Conservation (phyloP, 176 grass and related monocot genomes). For the Rhynchospora breviuscula region DNA sequence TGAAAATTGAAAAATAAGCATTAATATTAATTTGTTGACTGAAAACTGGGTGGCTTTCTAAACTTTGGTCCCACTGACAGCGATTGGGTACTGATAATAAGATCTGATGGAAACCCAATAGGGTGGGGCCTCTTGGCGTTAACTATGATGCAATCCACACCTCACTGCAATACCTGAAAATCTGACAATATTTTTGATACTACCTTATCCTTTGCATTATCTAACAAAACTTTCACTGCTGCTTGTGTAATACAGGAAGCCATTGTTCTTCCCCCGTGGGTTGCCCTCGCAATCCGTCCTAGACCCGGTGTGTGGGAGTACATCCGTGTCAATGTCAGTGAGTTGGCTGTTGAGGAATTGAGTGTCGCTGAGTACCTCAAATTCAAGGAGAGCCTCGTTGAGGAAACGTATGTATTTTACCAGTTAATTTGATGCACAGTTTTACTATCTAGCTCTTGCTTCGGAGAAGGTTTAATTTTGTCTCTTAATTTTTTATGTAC, state of each 20-base stretch:
- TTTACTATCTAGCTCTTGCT: neutral
- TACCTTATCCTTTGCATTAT: neutral
- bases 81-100: neutral
- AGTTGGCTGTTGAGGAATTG: slow-evolving; percentile 78
- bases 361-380: slow-evolving; percentile 81
- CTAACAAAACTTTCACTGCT: neutral
- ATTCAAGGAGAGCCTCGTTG: slow-evolving; percentile 89
- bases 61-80: neutral
- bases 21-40: neutral
- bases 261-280: slow-evolving; percentile 75
- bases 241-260: slow-evolving; percentile 54
- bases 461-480: slow-evolving; percentile 17
- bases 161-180: neutral
- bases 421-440: neutral
- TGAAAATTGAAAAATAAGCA: neutral
- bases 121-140: neutral
- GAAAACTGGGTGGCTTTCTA: neutral
- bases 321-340: slow-evolving; percentile 86
- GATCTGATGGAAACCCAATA: neutral
- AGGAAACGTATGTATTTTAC: slow-evolving; percentile 59
- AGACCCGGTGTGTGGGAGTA: slow-evolving; percentile 99
- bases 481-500: slow-evolving; percentile 11
- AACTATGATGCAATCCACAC: neutral
- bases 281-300: slow-evolving; percentile 90
- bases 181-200: neutral